Evolutionary conservation across 2,329 filamentous ascomycete species (phyloP), one percentile per base, ranked within the genome.

Genomic region (Ceratocystiopsis sp.): DNA sequence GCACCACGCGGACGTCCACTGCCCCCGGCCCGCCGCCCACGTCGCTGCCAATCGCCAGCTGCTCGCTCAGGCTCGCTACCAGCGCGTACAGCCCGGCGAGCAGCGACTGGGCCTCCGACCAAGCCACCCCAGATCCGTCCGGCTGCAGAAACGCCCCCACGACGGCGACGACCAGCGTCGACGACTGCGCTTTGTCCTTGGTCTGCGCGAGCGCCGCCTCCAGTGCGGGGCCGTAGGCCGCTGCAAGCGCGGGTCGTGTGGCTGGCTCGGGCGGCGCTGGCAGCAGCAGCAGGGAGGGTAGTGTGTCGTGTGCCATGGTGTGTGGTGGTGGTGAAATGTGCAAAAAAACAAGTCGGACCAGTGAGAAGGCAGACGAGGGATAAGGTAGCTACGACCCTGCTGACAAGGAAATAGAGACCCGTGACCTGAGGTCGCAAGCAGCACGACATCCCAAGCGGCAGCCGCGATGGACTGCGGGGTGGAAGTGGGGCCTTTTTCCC

Each of bases 31-130:
- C 73, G 14, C 62, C 65, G 37, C 61, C 60, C 8, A 64, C 73
- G 66, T 60, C 84, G 57, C 59, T 83, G 62, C 58, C 79, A 62
- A 63, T 68, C 39, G 63, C 64, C 40, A 73, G 64, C 50, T 75
- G 68, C 13, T 78, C 73, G 48, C 80, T 84, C n/a, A 84, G 66
- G 38, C 78, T 64, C 33, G 80, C 80, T 44, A 91, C 65, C 41
- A 95, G 69, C 53, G 78, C 77, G 66, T 96, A 96, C 19, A 93
- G 57, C 21, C 73, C 73, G 3, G 82, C 81, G 18, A 95, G 62
- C 6, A 89, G 66, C n/a, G 70, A 67, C 59, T 94, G 85, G 0
- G 78, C 71, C n/a, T 69, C 61, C 33, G 67, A 56, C 70, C 86
- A 93, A 21, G 19, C 19, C 19, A 21, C 19, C 19, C 19, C 19